phyloP scores from a whole-genome alignment of 2,329 filamentous ascomycete genomes.

The Penicillium sp. region DNA sequence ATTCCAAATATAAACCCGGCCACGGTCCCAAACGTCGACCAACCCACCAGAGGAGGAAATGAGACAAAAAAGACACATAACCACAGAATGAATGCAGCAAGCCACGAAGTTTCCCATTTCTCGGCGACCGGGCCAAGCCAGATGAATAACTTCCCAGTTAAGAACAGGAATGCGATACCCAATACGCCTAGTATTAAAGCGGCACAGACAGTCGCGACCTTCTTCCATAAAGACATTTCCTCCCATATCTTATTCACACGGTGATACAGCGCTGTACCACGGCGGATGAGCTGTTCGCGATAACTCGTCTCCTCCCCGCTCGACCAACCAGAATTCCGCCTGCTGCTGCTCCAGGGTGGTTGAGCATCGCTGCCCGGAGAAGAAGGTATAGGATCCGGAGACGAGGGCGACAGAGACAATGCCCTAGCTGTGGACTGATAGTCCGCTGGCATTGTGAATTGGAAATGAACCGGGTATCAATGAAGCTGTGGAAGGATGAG shows the following conservation, averaged over 20 bases:
- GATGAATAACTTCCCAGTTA: constrained; percentile 74
- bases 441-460: constrained; percentile 44
- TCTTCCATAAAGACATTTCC: constrained; percentile 54
- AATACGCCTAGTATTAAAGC: constrained; percentile 53
- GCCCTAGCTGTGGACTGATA: constrained; percentile 52
- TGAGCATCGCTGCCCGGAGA: constrained; percentile 40
- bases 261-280: constrained; percentile 34
- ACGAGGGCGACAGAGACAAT: constrained; percentile 50
- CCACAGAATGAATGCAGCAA: constrained; percentile 74
- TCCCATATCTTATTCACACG: constrained; percentile 35
- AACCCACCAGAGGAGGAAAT: constrained; percentile 84
- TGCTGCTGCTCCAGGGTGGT: constrained; percentile 52
- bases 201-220: constrained; percentile 54
- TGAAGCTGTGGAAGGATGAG: neutral
- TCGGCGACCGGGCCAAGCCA: constrained; percentile 68
- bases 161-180: constrained; percentile 67
- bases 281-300: constrained; percentile 40
- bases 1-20: constrained; percentile 69
- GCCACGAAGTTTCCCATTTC: constrained; percentile 69
- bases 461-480: constrained; percentile 5
- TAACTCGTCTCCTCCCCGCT: constrained; percentile 31
- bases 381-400: constrained; percentile 46
- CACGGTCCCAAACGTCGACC: constrained; percentile 70
- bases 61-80: constrained; percentile 68
- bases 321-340: constrained; percentile 40